Percentiles rank a stretch among this genome's conserved stretches.
phyloP scores from a whole-genome alignment of 176 grass and related monocot genomes.

The Alopecurus myosuroides region DNA sequence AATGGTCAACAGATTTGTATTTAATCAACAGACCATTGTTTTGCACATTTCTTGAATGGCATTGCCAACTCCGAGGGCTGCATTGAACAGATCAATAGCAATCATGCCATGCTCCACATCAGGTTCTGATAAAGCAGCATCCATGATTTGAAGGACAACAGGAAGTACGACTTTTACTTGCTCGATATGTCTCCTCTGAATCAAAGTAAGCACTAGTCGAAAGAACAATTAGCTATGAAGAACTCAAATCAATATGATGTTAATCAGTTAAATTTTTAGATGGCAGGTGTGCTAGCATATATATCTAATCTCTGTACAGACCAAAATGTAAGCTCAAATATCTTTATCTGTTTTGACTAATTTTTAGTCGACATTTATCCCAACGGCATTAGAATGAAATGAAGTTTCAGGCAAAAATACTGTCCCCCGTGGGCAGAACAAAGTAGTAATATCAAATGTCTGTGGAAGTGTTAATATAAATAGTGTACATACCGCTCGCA shows the following conservation, averaged over 20 bases:
- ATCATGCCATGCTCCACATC: constrained; percentile 44
- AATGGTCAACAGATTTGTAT: background rate
- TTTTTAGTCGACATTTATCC: background rate
- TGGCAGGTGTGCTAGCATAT: constrained; percentile 12
- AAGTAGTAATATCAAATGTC: background rate
- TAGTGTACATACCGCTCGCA: constrained; percentile 49
- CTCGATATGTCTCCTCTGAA: constrained; percentile 77
- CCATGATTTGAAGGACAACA: constrained; percentile 71
- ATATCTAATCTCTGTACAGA: constrained; percentile 4
- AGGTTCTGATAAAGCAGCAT: constrained; percentile 29
- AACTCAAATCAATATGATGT: background rate
- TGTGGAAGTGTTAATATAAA: constrained; percentile 5
- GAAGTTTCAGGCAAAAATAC: background rate
- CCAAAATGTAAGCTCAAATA: background rate
- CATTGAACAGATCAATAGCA: constrained; percentile 52
- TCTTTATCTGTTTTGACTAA: background rate
- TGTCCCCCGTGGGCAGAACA: background rate
- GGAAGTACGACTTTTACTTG: constrained; percentile 78
- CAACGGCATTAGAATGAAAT: background rate
- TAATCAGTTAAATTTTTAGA: constrained; percentile 12
- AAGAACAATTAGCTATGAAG: constrained; percentile 30
- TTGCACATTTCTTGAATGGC: constrained; percentile 74
- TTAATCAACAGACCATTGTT: constrained; percentile 56
- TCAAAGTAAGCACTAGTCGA: constrained; percentile 56
- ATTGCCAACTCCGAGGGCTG: constrained; percentile 50